These are phyloP conservation scores for Fusarium illudens DNA, from an alignment of 2,329 filamentous ascomycete species.

Conservation along the genomic window DNA sequence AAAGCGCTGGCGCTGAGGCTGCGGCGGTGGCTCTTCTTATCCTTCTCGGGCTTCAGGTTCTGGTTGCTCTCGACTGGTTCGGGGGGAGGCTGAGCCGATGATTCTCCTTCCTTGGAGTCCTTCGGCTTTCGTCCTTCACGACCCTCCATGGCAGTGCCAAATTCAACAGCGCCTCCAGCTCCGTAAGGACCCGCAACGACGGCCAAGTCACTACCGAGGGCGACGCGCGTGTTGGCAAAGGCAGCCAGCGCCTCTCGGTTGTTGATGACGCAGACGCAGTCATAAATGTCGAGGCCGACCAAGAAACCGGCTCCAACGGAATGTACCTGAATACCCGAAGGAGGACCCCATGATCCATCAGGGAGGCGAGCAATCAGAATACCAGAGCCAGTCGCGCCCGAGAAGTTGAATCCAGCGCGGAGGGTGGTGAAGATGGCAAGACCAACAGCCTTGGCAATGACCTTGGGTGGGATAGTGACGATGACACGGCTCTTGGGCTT, in stretches of 20 bases:
- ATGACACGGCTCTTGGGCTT: conserved; percentile 59
- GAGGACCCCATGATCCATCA: conserved; percentile 79
- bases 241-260: conserved; percentile 76
- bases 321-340: conserved; percentile 83
- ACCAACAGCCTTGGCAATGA: conserved; percentile 71
- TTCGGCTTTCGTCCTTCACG: conserved; percentile 47
- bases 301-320: conserved; percentile 82
- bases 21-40: conserved; percentile 43
- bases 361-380: conserved; percentile 68
- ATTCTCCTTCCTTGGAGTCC: conserved; percentile 52
- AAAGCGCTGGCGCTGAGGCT: conserved; percentile 43
- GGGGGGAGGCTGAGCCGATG: conserved; percentile 12
- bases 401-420: conserved; percentile 71
- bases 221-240: conserved; percentile 78
- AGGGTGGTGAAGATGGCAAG: conserved; percentile 78
- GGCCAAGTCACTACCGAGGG: conserved; percentile 80
- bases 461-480: conserved; percentile 64
- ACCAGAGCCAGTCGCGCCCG: conserved; percentile 73
- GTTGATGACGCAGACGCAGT: conserved; percentile 89
- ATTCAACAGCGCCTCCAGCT: conserved; percentile 78
- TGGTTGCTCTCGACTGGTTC: conserved; percentile 24
- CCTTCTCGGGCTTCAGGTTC: conserved; percentile 40
- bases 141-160: conserved; percentile 42
- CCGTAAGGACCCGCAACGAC: conserved; percentile 76
- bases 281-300: conserved; percentile 86